A percentile compares a stretch with the other conserved stretches of the same genome.
These are phyloP conservation scores for Leptodontidium sp. DNA, from an alignment of 2,329 filamentous ascomycete genomes.

Conservation along the genomic window DNA sequence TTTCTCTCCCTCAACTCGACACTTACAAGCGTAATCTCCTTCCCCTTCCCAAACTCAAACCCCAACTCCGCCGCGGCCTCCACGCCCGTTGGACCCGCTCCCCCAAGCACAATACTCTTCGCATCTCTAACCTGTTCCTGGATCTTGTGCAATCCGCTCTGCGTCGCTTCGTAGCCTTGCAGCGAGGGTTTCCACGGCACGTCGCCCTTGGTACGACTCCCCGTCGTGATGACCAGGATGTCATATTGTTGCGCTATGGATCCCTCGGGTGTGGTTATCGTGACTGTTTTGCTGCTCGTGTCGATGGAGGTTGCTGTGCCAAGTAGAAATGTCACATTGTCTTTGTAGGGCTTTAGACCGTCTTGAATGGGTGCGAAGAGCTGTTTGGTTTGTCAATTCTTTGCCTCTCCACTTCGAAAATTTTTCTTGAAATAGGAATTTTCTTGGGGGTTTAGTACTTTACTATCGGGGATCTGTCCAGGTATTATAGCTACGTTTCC, in stretches of 20 bases:
- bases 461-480: constrained; percentile 54
- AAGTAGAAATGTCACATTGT: constrained; percentile 55
- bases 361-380: constrained; percentile 52
- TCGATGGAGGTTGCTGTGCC: constrained; percentile 50
- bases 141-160: constrained; percentile 40
- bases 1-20: background rate
- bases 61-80: constrained; percentile 43
- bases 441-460: constrained; percentile 31
- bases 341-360: constrained; percentile 57
- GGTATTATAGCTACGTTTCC: constrained; percentile 47
- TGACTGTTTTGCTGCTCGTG: constrained; percentile 46
- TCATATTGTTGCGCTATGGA: constrained; percentile 49
- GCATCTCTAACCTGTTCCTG: constrained; percentile 40
- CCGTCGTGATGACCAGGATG: constrained; percentile 56
- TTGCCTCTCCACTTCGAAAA: too few relatives aligned
- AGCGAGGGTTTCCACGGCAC: constrained; percentile 58
- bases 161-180: constrained; percentile 34
- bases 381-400: constrained; percentile 13
- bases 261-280: constrained; percentile 34
- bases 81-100: constrained; percentile 48
- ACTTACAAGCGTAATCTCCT: constrained; percentile 42
- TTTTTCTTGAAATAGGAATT: too few relatives aligned
- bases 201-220: constrained; percentile 49
- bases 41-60: constrained; percentile 43
- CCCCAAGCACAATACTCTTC: constrained; percentile 46